Evolutionary conservation across 2,329 filamentous ascomycete genomes (phyloP).

Genomic region (Talaromyces rugulosus): DNA sequence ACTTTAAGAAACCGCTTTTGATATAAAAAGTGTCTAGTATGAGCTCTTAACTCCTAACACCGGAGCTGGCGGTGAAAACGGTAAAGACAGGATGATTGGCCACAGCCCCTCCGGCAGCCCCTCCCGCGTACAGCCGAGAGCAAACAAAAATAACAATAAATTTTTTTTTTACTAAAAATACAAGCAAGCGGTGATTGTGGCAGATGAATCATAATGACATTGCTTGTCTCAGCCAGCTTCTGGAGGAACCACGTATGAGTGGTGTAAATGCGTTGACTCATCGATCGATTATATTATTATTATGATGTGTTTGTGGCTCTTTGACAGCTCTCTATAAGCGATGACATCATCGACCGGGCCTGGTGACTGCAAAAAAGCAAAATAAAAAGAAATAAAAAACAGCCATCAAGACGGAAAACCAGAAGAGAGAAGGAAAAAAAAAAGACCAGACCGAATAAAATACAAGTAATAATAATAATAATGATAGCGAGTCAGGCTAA

Average conservation of each 20-base stretch:
- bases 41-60: conserved; percentile 11
- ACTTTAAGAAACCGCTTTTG: neutral
- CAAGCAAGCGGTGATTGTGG: neutral
- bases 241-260: neutral
- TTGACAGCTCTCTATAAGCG: neutral
- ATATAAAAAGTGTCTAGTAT: neutral
- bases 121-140: neutral
- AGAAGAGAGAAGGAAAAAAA: neutral
- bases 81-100: conserved; percentile 7
- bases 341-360: neutral
- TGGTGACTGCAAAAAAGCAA: neutral
- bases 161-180: neutral
- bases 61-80: conserved; percentile 7
- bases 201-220: neutral
- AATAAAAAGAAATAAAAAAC: neutral
- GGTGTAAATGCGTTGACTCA: neutral
- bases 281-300: no score
- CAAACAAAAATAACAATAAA: neutral
- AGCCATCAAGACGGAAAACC: neutral
- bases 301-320: neutral
- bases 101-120: neutral
- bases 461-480: neutral
- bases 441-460: neutral
- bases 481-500: neutral
- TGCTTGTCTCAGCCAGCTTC: neutral